These are phyloP conservation scores for Hibiscus mutabilis DNA, from an alignment of 345 rosid genomes.

Conservation along the genomic window DNA sequence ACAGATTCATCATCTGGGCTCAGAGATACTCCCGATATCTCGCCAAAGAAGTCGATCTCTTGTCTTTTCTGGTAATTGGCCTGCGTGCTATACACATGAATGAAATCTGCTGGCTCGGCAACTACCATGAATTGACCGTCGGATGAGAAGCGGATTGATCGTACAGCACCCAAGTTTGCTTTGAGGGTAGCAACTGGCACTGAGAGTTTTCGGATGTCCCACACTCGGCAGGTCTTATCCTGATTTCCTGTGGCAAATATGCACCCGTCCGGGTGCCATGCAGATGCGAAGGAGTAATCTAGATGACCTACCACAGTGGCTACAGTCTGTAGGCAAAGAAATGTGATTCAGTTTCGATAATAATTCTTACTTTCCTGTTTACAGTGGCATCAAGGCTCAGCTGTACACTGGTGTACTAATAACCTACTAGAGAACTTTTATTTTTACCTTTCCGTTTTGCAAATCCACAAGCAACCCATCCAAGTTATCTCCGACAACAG, in stretches of 20 bases:
- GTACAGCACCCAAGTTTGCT: conserved; percentile 56
- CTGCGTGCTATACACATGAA: conserved; percentile 45
- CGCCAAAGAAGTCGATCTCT: conserved; percentile 67
- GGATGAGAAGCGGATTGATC: conserved; percentile 46
- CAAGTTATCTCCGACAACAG: conserved; percentile 48
- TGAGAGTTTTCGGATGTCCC: conserved; percentile 52
- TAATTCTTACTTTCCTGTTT: not conserved
- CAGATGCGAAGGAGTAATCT: conserved; percentile 60
- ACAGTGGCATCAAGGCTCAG: not conserved
- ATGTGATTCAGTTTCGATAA: not conserved
- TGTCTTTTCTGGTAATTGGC: conserved; percentile 31
- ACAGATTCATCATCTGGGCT: conserved; percentile 57
- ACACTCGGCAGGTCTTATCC: conserved; percentile 58
- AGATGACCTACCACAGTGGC: conserved; percentile 39
- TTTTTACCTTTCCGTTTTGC: conserved; percentile 48
- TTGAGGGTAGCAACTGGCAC: conserved; percentile 34
- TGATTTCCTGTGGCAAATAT: conserved; percentile 60
- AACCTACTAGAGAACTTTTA: not conserved
- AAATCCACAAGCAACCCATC: conserved; percentile 53
- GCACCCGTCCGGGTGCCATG: conserved; percentile 58
- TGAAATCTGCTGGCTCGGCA: conserved; percentile 65
- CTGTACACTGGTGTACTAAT: not conserved
- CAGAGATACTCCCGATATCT: conserved; percentile 55
- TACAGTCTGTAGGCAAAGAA: conserved; percentile 25
- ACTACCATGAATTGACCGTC: conserved; percentile 51